These are phyloP conservation scores for Venturia aucupariae DNA, from an alignment of 2,329 filamentous ascomycete species.

Conservation along the genomic window DNA sequence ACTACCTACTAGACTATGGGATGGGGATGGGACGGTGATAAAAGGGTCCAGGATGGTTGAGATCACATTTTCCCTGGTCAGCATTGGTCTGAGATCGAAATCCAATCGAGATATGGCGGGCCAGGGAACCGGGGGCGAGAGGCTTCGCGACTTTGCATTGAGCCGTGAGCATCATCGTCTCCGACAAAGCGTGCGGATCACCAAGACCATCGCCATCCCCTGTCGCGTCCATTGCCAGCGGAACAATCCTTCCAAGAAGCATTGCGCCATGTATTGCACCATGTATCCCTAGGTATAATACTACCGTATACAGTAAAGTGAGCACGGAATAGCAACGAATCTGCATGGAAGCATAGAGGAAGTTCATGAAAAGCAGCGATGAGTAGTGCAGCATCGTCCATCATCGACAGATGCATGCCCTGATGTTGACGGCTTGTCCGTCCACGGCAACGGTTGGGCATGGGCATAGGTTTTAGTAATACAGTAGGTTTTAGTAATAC, in stretches of 20 bases:
- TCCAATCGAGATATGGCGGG: slow-evolving; percentile 2
- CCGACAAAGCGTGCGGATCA: neutral
- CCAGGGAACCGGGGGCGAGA: neutral
- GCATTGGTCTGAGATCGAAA: neutral
- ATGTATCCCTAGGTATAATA: too few relatives aligned
- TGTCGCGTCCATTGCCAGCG: neutral
- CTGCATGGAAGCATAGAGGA: slow-evolving; percentile 2
- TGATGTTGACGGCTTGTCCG: neutral
- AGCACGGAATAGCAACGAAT: neutral
- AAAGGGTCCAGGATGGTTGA: neutral
- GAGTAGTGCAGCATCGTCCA: neutral
- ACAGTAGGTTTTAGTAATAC: too few relatives aligned
- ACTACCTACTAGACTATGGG: too few relatives aligned
- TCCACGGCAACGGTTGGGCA: neutral
- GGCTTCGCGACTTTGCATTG: neutral
- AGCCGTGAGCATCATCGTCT: neutral
- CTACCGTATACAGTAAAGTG: too few relatives aligned
- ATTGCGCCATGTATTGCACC: too few relatives aligned
- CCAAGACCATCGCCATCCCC: too few relatives aligned
- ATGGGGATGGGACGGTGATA: too few relatives aligned
- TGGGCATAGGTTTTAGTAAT: too few relatives aligned
- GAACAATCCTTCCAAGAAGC: neutral
- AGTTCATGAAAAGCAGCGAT: neutral
- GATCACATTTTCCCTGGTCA: neutral
- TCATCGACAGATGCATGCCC: neutral